A percentile compares a stretch with the other conserved stretches of the same genome.
Evolutionary conservation across 768 basidiomycete genomes (phyloP).

Genomic region (Psilocybe tampanensis): DNA sequence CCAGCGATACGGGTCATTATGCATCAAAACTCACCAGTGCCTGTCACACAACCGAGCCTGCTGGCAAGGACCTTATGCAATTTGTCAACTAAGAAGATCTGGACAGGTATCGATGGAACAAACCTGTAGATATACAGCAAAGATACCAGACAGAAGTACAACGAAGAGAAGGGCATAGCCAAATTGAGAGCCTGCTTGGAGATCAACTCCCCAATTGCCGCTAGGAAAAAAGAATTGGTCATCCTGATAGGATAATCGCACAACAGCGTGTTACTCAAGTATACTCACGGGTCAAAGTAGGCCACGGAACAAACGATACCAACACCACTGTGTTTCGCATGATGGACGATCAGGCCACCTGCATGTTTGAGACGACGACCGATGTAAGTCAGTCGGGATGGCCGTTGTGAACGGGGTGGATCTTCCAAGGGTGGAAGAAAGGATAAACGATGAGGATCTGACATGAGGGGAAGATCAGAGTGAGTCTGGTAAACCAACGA

Average conservation of each 20-base stretch:
- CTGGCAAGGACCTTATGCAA: conserved; percentile 66
- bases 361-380: conserved; percentile 31
- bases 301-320: conserved; percentile 89
- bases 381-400: conserved; percentile 9
- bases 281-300: conserved; percentile 84
- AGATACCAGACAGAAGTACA: conserved; percentile 79
- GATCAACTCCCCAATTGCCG: conserved; percentile 90
- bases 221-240: conserved; percentile 30
- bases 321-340: conserved; percentile 74
- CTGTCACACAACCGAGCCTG: conserved; percentile 81
- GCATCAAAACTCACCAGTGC: conserved; percentile 56
- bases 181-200: conserved; percentile 83
- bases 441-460: conserved; percentile 24
- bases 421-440: too few species aligned
- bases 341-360: conserved; percentile 41
- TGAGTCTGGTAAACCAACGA: conserved; percentile 14
- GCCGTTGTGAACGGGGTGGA: conserved; percentile 2
- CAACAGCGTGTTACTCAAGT: conserved; percentile 5
- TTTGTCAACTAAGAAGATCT: neutral
- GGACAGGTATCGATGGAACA: conserved; percentile 9
- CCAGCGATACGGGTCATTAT: conserved; percentile 3
- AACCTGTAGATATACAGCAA: conserved; percentile 84
- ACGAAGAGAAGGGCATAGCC: conserved; percentile 89
- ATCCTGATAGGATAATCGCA: conserved; percentile 6
- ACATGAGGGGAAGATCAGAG: conserved; percentile 27